Percentiles rank a stretch among this genome's conserved stretches.
These are phyloP conservation scores for Rutidosis leptorrhynchoides DNA, from an alignment of 129 eudicot genomes.

Conservation along the genomic window DNA sequence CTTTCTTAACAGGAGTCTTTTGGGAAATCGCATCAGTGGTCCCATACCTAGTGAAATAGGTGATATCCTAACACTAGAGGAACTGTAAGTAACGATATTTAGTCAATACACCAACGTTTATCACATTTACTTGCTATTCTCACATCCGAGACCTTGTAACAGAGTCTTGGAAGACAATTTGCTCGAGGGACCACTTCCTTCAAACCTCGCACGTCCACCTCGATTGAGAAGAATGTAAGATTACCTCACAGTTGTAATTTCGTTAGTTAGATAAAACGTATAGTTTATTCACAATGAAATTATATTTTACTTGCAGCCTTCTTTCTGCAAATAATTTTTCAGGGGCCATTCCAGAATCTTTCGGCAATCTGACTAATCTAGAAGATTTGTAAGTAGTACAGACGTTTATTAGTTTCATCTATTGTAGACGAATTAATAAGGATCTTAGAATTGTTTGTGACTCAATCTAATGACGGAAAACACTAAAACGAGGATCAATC, in stretches of 20 bases:
- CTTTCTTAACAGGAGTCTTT: slow-evolving; percentile 53
- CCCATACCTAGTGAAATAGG: slow-evolving; percentile 73
- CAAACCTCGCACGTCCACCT: slow-evolving; percentile 48
- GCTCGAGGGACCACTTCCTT: slow-evolving; percentile 68
- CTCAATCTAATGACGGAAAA: too few species aligned
- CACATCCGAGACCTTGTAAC: slow-evolving; percentile 28
- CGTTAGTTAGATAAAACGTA: background rate
- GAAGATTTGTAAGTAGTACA: slow-evolving; percentile 57
- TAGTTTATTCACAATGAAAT: slow-evolving; percentile 9
- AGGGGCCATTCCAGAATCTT: slow-evolving; percentile 77
- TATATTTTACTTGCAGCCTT: slow-evolving; percentile 52
- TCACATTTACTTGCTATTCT: slow-evolving; percentile 1
- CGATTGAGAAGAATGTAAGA: slow-evolving; percentile 64
- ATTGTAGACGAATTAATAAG: too few species aligned
- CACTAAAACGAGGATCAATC: too few species aligned
- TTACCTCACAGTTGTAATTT: slow-evolving; percentile 14
- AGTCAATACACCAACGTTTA: background rate
- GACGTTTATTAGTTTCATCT: slow-evolving; percentile 1
- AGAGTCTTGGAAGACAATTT: slow-evolving; percentile 70
- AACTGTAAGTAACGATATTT: slow-evolving; percentile 56
- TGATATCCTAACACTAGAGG: slow-evolving; percentile 57
- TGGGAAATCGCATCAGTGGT: slow-evolving; percentile 77
- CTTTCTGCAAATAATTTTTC: slow-evolving; percentile 76
- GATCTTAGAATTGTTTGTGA: too few species aligned
- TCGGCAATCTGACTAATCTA: slow-evolving; percentile 60